phyloP scores from a whole-genome alignment of 1,284 basidiomycete genomes.

The Puccinia coronata region DNA sequence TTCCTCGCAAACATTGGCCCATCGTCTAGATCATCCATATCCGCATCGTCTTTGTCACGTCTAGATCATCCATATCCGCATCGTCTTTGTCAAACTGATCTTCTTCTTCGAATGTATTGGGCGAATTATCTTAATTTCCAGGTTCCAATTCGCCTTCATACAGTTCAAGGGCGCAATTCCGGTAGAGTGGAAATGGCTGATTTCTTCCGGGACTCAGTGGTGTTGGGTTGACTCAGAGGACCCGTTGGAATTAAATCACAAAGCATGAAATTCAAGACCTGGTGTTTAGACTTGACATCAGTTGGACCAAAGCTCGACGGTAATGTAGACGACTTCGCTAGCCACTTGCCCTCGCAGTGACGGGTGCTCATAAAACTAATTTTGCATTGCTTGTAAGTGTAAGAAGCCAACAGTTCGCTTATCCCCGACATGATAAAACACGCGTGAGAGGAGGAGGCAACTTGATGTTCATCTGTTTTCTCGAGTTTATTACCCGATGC shows the following conservation, averaged over 20 bases:
- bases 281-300: constrained; percentile 54
- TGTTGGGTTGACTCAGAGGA: constrained; percentile 54
- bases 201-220: constrained; percentile 56
- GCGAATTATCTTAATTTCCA: constrained; percentile 31
- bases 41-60: constrained; percentile 44
- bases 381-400: constrained; percentile 89
- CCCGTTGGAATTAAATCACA: too few species aligned
- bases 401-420: constrained; percentile 89
- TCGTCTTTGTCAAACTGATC: constrained; percentile 47
- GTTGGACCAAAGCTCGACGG: constrained; percentile 63
- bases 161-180: constrained; percentile 97
- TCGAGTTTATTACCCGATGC: too few species aligned
- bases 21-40: constrained; percentile 48
- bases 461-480: constrained; percentile 51
- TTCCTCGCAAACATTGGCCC: constrained; percentile 21
- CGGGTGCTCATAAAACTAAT: constrained; percentile 78
- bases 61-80: constrained; percentile 47
- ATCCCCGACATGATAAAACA: constrained; percentile 89
- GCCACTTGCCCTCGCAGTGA: constrained; percentile 66
- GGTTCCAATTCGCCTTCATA: constrained; percentile 63
- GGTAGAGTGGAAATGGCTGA: constrained; percentile 68
- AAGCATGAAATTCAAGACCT: constrained; percentile 74
- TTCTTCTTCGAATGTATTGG: constrained; percentile 39
- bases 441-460: constrained; percentile 67
- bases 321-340: constrained; percentile 65